Percentiles rank a stretch among this genome's conserved stretches.
Evolutionary conservation across 2,329 filamentous ascomycete genomes (phyloP).

Genomic region (Xylaria sp.): DNA sequence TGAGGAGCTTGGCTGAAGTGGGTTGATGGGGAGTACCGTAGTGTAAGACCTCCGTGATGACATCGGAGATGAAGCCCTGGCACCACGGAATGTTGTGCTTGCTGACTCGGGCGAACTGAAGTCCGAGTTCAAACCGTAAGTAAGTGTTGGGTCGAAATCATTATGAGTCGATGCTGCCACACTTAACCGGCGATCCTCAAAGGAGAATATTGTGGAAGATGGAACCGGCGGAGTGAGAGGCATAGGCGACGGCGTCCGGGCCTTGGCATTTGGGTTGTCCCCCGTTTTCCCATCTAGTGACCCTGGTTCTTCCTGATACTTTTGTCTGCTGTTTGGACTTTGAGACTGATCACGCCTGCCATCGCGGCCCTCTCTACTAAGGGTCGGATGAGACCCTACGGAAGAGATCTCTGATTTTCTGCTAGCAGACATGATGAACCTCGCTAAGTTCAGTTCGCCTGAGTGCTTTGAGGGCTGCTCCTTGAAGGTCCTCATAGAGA

Average conservation of each 20-base stretch:
- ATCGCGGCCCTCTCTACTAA: constrained; percentile 26
- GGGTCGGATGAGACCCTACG: constrained; percentile 12
- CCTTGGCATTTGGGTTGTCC: constrained; percentile 49
- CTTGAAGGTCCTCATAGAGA: constrained; percentile 32
- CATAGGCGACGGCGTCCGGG: constrained; percentile 58
- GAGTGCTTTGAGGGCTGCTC: constrained; percentile 45
- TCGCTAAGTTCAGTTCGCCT: constrained; percentile 48
- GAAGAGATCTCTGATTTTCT: constrained; percentile 39
- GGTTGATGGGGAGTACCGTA: constrained; percentile 53
- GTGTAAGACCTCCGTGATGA: constrained; percentile 58
- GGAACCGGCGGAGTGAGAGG: constrained; percentile 62
- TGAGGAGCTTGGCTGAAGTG: constrained; percentile 35
- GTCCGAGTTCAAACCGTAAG: constrained; percentile 63
- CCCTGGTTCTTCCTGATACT: constrained; percentile 31
- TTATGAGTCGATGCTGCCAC: constrained; percentile 50
- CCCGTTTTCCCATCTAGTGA: constrained; percentile 43
- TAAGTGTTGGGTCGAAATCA: constrained; percentile 54
- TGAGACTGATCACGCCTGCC: constrained; percentile 29
- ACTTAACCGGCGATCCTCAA: constrained; percentile 55
- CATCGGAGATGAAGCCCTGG: constrained; percentile 48
- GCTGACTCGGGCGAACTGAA: constrained; percentile 53
- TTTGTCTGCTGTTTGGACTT: constrained; percentile 33
- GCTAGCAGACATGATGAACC: constrained; percentile 46
- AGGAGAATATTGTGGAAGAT: constrained; percentile 56
- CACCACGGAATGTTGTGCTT: constrained; percentile 39